These are phyloP conservation scores for Anthracocystis walkeri DNA, from an alignment of 1,284 basidiomycete genomes.

Conservation along the genomic window DNA sequence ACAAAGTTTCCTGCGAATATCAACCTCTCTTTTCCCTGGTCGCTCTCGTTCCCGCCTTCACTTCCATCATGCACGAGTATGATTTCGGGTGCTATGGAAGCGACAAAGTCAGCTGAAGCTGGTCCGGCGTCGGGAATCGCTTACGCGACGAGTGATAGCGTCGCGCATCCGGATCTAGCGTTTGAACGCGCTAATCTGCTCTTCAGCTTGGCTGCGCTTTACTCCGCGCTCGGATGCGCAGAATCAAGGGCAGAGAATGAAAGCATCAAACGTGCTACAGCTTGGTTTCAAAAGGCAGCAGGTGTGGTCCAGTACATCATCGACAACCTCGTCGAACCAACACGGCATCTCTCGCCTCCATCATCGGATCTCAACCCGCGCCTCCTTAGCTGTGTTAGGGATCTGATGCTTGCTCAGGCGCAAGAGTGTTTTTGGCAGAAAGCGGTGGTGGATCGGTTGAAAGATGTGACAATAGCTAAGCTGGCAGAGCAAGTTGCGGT, in stretches of 20 bases:
- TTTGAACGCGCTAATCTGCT: slow-evolving; percentile 62
- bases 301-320: slow-evolving; percentile 54
- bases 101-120: slow-evolving; percentile 44
- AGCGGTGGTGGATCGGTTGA: slow-evolving; percentile 81
- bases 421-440: slow-evolving; percentile 98
- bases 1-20: slow-evolving; percentile 78
- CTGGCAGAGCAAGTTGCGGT: slow-evolving; percentile 78
- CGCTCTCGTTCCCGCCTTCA: slow-evolving; percentile 51
- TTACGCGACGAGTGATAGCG: slow-evolving; percentile 42
- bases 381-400: slow-evolving; percentile 80
- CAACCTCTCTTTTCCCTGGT: slow-evolving; percentile 59
- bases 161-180: slow-evolving; percentile 53
- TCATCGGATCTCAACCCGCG: slow-evolving; percentile 65
- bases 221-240: slow-evolving; percentile 49
- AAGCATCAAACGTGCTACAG: slow-evolving; percentile 61
- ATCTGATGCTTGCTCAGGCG: slow-evolving; percentile 89
- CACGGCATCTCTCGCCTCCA: slow-evolving; percentile 26
- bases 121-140: slow-evolving; percentile 27
- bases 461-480: slow-evolving; percentile 87
- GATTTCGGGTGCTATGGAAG: slow-evolving; percentile 44
- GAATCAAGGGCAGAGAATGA: slow-evolving; percentile 60
- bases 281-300: slow-evolving; percentile 61
- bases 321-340: slow-evolving; percentile 40
- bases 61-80: slow-evolving; percentile 46
- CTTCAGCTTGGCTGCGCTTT: slow-evolving; percentile 54